Evolutionary conservation across 2,329 filamentous ascomycete genomes (phyloP).

Genomic region (Stemphylium beticola): DNA sequence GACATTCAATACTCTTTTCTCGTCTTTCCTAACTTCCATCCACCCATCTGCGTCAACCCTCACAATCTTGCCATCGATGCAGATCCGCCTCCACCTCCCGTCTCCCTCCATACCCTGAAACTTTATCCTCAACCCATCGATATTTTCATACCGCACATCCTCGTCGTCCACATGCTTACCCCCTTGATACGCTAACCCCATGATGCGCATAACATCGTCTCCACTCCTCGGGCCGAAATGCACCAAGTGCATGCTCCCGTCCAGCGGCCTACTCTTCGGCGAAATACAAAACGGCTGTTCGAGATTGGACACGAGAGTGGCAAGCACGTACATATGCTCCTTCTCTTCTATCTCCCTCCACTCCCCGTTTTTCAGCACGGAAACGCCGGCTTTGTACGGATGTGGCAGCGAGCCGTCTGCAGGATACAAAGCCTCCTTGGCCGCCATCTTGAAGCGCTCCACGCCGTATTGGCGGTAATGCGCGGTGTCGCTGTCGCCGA

Average conservation of each 20-base stretch:
- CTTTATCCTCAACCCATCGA: constrained; percentile 70
- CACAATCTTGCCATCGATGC: constrained; percentile 90
- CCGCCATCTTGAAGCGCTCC: constrained; percentile 84
- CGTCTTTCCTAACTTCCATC: constrained; percentile 67
- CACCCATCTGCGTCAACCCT: constrained; percentile 72
- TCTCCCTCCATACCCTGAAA: constrained; percentile 66
- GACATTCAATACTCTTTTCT: constrained; percentile 49
- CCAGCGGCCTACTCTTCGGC: constrained; percentile 71
- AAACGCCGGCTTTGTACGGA: constrained; percentile 62
- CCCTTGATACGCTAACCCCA: constrained; percentile 67
- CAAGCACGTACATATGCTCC: constrained; percentile 77
- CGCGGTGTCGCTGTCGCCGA: constrained; percentile 87
- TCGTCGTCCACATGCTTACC: constrained; percentile 62
- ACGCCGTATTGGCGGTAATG: constrained; percentile 79
- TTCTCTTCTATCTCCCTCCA: constrained; percentile 49
- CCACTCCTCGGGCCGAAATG: constrained; percentile 73
- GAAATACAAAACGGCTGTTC: constrained; percentile 85
- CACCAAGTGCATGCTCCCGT: constrained; percentile 73
- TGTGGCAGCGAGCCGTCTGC: constrained; percentile 61
- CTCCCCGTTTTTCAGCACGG: constrained; percentile 39
- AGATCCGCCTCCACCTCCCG: constrained; percentile 81
- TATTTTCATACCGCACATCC: constrained; percentile 71
- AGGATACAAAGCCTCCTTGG: constrained; percentile 72
- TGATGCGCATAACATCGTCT: constrained; percentile 74
- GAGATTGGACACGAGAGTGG: constrained; percentile 78